A percentile compares a stretch with the other conserved stretches of the same genome.
Evolutionary conservation across 139 green algal species (phyloP).

Genomic region (Closterium sp.): DNA sequence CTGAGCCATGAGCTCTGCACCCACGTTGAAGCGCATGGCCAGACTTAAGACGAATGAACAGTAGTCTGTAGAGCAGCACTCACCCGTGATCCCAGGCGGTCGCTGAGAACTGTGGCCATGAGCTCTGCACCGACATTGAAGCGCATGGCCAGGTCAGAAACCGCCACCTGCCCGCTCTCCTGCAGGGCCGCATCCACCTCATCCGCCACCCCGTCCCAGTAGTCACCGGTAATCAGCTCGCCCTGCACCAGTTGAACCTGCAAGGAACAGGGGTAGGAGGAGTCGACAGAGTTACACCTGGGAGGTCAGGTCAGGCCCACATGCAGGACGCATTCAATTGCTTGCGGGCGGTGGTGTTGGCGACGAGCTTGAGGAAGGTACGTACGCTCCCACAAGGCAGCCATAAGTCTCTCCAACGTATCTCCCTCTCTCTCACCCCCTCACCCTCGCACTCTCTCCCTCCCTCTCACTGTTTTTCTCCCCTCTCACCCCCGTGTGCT

Average conservation of each 20-base stretch:
- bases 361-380: too few species aligned
- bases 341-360: too few species aligned
- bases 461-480: too few species aligned
- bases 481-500: too few species aligned
- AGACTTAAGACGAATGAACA: too few species aligned
- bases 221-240: conserved; percentile 79
- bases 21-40: neutral
- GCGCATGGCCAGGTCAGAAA: conserved; percentile 77
- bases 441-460: too few species aligned
- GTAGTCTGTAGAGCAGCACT: neutral
- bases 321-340: neutral
- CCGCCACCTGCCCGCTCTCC: conserved; percentile 62
- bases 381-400: too few species aligned
- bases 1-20: too few species aligned
- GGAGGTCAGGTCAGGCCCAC: too few species aligned
- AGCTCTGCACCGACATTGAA: conserved; percentile 79
- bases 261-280: neutral
- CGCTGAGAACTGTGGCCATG: conserved; percentile 60
- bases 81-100: conserved; percentile 55
- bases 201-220: conserved; percentile 77
- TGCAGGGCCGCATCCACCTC: conserved; percentile 82
- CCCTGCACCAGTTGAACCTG: conserved; percentile 61
- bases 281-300: neutral
- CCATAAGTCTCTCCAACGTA: too few species aligned
- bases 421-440: too few species aligned